Evolutionary conservation across 2,329 filamentous ascomycete genomes (phyloP).

Genomic region (Scedosporium boydii): DNA sequence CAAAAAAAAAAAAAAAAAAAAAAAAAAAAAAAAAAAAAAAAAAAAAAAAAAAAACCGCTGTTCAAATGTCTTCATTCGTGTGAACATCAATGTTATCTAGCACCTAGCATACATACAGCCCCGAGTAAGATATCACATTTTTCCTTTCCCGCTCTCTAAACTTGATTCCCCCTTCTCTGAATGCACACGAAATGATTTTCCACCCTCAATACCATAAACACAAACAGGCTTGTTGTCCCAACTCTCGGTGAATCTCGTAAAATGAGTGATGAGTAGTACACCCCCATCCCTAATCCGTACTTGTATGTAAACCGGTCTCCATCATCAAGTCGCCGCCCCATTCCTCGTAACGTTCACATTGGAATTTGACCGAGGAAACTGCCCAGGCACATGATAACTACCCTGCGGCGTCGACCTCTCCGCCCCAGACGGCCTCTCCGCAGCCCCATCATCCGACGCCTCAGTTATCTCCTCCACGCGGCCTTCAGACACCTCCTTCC

Average conservation of each 20-base stretch:
- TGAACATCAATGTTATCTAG: neutral
- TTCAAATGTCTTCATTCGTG: neutral
- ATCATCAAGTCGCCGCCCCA: neutral
- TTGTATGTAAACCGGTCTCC: too few relatives aligned
- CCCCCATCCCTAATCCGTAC: neutral
- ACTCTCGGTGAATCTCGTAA: neutral
- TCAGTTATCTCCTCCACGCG: too few relatives aligned
- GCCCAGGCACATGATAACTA: neutral
- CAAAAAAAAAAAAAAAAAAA: too few relatives aligned
- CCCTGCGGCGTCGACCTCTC: neutral
- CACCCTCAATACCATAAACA: neutral
- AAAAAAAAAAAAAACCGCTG: neutral
- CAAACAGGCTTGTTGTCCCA: neutral
- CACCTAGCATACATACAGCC: neutral
- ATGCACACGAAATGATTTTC: too few relatives aligned
- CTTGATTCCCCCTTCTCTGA: too few relatives aligned
- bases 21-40: too few relatives aligned
- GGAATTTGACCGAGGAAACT: neutral
- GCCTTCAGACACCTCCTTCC: too few relatives aligned
- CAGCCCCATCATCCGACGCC: neutral
- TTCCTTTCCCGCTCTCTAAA: too few relatives aligned
- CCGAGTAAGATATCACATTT: neutral
- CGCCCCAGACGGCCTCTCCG: neutral
- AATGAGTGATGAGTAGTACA: neutral
- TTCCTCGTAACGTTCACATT: neutral